A percentile compares a stretch with the other conserved stretches of the same genome.
Conservation (phyloP, 805 yeast species). For the Wickerhamiella galacta region DNA sequence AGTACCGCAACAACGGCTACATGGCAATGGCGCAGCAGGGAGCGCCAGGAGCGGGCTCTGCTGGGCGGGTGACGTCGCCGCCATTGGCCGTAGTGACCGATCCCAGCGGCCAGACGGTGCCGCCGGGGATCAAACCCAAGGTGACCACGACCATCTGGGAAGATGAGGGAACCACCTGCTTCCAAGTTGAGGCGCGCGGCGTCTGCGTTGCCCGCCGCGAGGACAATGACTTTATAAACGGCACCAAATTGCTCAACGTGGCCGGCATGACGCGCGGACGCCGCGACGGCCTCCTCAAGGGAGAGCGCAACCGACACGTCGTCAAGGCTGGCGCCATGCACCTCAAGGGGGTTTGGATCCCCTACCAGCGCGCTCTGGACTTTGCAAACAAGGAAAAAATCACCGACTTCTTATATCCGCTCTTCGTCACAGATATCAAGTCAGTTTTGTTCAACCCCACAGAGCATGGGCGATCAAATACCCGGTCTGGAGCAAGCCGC, state of each 20-base stretch:
- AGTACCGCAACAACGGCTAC: slow-evolving; percentile 6
- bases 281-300: slow-evolving; percentile 67
- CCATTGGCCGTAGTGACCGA: slow-evolving; percentile 17
- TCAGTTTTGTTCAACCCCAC: slow-evolving; percentile 22
- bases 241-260: slow-evolving; percentile 66
- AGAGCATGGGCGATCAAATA: slow-evolving; percentile 7
- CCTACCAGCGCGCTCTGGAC: slow-evolving; percentile 64
- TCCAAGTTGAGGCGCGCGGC: slow-evolving; percentile 71
- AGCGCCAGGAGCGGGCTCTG: slow-evolving; percentile 3
- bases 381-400: slow-evolving; percentile 72
- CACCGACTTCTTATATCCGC: slow-evolving; percentile 45
- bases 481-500: neutral
- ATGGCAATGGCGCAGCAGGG: slow-evolving; percentile 7
- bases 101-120: slow-evolving; percentile 25
- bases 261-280: slow-evolving; percentile 81
- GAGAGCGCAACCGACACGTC: slow-evolving; percentile 60
- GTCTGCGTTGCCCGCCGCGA: slow-evolving; percentile 71
- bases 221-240: slow-evolving; percentile 72
- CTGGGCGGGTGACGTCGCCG: slow-evolving; percentile 5
- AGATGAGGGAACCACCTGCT: slow-evolving; percentile 69
- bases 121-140: slow-evolving; percentile 31
- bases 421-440: slow-evolving; percentile 61
- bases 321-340: slow-evolving; percentile 81
- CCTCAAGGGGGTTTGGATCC: slow-evolving; percentile 81
- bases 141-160: slow-evolving; percentile 86